Base-by-base conservation (phyloP, 306 rosid species). In the Quercus mongolica region DNA sequence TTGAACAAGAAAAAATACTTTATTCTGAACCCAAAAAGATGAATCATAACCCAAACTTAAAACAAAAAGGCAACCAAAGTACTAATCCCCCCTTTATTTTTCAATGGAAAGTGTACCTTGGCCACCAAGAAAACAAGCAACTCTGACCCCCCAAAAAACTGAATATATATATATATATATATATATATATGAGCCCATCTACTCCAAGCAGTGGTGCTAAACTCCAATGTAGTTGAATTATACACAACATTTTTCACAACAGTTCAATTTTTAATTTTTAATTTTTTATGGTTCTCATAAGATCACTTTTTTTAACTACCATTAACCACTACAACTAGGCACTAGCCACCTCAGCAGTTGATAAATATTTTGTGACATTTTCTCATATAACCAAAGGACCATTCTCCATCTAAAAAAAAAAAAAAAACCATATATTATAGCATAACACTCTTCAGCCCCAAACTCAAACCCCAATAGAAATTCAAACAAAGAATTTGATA, bases 381-480 rank as follows among this genome's bases (percentile, higher is more conserved):
- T 69, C 84, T 81, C 31, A 28, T 38, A 63, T 44, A 75, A 76
- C 56, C 69, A 51, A 68, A 69, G 0, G 46, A 41, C 3, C 46
- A 8, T 38, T 38, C 11, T 38, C 11, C 46, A 38, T 38, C 6
- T 0, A 21, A 5, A 41, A 2, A 23, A 38, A 56, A 13, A 33
- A 20, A 64, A 41, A 26, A 30, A 52, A 15, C 3, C 18, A 7
- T 12, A 23, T 25, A 25, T 17, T 4, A 38, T 18, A 25, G 9
- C 13, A 23, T 8, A 38, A 21, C 21, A 4, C 17, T 25, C 17
- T 35, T 56, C 44, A 4, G 20, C 49, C 56, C 46, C 44, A 35
- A 56, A 78, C 13, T 4, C 41, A 59, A 79, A 85, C 71, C 74
- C 28, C 52, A 77, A 70, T 54, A 56, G 33, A 28, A 56, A 65